A percentile compares a stretch with the other conserved stretches of the same genome.
phyloP scores from a whole-genome alignment of 2,329 filamentous ascomycete genomes.

The Fusarium oxysporum region DNA sequence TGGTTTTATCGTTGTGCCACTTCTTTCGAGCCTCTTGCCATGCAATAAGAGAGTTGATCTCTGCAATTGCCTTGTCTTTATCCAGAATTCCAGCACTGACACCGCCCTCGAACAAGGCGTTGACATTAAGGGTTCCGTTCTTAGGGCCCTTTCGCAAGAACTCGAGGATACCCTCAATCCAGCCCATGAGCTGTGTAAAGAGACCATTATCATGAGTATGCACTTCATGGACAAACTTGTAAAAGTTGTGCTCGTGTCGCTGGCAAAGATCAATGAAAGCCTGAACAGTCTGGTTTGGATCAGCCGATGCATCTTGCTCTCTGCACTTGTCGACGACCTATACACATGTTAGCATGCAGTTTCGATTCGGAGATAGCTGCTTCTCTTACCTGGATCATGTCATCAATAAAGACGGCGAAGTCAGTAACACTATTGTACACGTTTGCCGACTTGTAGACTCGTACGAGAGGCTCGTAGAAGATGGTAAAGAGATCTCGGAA shows the following conservation, averaged over 20 bases:
- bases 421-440: slow-evolving; percentile 98
- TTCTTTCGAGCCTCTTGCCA: slow-evolving; percentile 98
- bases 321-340: slow-evolving; percentile 74
- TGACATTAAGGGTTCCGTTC: slow-evolving; percentile 92
- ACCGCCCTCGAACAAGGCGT: slow-evolving; percentile 88
- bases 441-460: slow-evolving; percentile 98
- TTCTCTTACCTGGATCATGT: slow-evolving; percentile 79
- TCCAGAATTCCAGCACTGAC: slow-evolving; percentile 76
- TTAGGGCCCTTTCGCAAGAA: slow-evolving; percentile 89
- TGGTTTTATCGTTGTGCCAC: slow-evolving; percentile 97
- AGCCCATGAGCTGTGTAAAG: slow-evolving; percentile 95
- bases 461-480: slow-evolving; percentile 96
- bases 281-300: slow-evolving; percentile 98
- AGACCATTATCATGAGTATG: slow-evolving; percentile 96
- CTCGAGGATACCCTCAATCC: slow-evolving; percentile 95
- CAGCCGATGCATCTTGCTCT: slow-evolving; percentile 85
- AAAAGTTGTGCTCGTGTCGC: slow-evolving; percentile 95
- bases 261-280: slow-evolving; percentile 97
- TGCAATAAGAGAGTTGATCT: slow-evolving; percentile 86
- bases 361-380: background rate
- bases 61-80: slow-evolving; percentile 76
- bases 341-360: slow-evolving; percentile 13
- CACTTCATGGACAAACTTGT: slow-evolving; percentile 98
- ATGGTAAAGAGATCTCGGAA: slow-evolving; percentile 98
- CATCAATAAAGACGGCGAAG: slow-evolving; percentile 92